These are phyloP conservation scores for Fusarium sp. DNA, from an alignment of 2,329 filamentous ascomycete genomes.

Conservation along the genomic window DNA sequence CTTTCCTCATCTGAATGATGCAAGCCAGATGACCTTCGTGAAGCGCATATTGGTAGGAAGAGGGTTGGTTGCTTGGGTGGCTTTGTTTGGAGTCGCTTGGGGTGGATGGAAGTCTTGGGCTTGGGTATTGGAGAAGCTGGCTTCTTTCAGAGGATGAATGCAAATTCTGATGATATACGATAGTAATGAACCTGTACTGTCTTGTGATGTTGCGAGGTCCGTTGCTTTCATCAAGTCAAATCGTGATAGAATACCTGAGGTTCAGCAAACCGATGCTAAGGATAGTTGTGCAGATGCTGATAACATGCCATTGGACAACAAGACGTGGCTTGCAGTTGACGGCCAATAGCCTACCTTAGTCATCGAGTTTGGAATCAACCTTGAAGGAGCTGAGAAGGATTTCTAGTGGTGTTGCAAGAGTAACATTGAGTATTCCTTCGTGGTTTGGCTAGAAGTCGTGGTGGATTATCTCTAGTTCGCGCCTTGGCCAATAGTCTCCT, in stretches of 20 bases:
- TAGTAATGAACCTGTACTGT: not conserved
- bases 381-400: not conserved
- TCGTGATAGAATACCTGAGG: not conserved
- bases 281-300: not conserved
- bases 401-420: not conserved
- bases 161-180: not conserved
- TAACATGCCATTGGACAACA: not conserved
- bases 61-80: slow-evolving; percentile 16
- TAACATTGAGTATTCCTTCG: not conserved
- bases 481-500: not conserved
- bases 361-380: not conserved
- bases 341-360: not conserved
- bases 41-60: slow-evolving; percentile 1
- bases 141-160: not conserved
- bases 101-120: slow-evolving; percentile 6
- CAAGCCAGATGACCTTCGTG: slow-evolving; percentile 5
- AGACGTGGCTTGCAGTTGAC: not conserved
- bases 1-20: slow-evolving; percentile 19
- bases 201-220: not conserved
- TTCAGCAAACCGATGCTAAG: not conserved
- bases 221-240: not conserved
- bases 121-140: not conserved
- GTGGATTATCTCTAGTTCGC: not conserved
- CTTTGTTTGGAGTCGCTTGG: slow-evolving; percentile 3
- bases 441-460: not conserved